Evolutionary conservation across 2,329 filamentous ascomycete genomes (phyloP).

Genomic region (Cadophora malorum): DNA sequence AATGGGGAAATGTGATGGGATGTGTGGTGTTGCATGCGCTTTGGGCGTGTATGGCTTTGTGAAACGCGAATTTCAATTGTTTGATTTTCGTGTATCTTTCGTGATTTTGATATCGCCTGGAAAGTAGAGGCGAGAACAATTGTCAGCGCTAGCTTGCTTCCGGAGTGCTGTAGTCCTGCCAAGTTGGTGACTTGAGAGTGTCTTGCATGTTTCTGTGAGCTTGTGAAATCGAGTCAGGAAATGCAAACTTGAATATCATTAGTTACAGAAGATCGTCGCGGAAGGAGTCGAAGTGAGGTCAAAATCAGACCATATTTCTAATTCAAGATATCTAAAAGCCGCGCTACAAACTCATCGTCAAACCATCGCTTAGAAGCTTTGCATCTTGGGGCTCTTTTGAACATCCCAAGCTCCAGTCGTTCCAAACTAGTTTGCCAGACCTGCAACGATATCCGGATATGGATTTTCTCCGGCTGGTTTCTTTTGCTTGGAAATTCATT

Average conservation of each 20-base stretch:
- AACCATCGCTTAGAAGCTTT: slow-evolving; percentile 10
- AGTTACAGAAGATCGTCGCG: neutral
- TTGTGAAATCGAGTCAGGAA: neutral
- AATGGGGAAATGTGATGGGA: neutral
- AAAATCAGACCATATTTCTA: neutral
- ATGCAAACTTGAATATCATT: neutral
- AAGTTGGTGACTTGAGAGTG: neutral
- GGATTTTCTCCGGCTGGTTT: neutral
- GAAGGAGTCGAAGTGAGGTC: neutral
- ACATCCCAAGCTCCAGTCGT: slow-evolving; percentile 1
- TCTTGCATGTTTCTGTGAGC: neutral
- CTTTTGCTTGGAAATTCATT: neutral
- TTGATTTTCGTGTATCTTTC: neutral
- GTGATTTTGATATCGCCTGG: neutral
- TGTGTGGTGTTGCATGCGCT: slow-evolving; percentile 1
- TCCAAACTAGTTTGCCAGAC: neutral
- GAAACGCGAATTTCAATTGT: slow-evolving; percentile 3
- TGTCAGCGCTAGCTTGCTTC: neutral
- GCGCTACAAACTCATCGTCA: neutral
- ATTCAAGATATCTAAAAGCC: neutral
- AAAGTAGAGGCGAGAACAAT: neutral
- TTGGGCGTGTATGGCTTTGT: slow-evolving; percentile 1
- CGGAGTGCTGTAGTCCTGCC: neutral
- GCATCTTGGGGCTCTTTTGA: neutral
- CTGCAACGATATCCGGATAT: slow-evolving; percentile 3